Percentiles rank a stretch among this genome's conserved stretches.
These are phyloP conservation scores for Dactylonectria macrodidyma DNA, from an alignment of 2,329 filamentous ascomycete species.

Conservation along the genomic window DNA sequence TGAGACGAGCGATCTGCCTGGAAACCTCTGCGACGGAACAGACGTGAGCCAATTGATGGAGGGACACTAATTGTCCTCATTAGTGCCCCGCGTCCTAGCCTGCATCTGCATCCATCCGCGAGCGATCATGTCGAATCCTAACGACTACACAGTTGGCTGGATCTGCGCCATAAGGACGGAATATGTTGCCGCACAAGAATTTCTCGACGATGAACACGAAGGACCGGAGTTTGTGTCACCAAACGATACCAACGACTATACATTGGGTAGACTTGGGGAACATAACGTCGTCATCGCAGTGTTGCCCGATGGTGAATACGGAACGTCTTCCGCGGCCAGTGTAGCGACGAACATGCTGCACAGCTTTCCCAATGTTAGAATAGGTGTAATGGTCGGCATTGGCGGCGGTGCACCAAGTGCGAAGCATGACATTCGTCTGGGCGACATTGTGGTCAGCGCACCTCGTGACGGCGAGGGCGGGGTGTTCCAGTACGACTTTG, in stretches of 20 bases:
- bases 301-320: background rate
- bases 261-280: slow-evolving; percentile 1
- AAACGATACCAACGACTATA: slow-evolving; percentile 3
- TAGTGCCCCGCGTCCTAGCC: too few relatives aligned
- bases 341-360: background rate
- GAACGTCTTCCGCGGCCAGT: background rate
- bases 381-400: background rate
- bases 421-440: background rate
- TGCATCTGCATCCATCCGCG: too few relatives aligned
- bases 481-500: background rate
- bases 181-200: slow-evolving; percentile 5
- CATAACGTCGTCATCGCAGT: slow-evolving; percentile 8
- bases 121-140: too few relatives aligned
- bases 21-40: too few relatives aligned
- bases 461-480: background rate
- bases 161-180: background rate
- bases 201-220: slow-evolving; percentile 2
- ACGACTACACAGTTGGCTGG: too few relatives aligned
- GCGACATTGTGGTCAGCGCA: background rate
- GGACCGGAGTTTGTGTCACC: background rate
- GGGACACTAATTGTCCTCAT: too few relatives aligned
- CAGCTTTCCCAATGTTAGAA: background rate
- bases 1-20: too few relatives aligned
- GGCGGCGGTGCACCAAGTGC: background rate
- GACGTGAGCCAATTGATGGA: too few relatives aligned